Conservation (phyloP, 2,329 filamentous ascomycete genomes). For the Grosmannia penicillata region DNA sequence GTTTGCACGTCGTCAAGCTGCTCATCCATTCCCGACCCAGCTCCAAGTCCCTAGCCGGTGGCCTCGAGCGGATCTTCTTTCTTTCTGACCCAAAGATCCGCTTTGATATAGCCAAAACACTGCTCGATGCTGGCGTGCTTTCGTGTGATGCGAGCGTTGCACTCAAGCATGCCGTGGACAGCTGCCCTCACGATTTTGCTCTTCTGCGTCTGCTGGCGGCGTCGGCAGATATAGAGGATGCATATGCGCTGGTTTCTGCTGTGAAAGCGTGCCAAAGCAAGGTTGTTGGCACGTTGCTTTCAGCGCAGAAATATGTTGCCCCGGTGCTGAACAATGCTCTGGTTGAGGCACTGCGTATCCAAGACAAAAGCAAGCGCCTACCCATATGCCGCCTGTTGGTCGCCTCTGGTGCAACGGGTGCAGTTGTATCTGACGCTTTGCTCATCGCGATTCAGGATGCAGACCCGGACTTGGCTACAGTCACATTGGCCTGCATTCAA, state of each 20-base stretch:
- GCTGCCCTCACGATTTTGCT: conserved; percentile 31
- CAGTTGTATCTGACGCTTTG: conserved; percentile 32
- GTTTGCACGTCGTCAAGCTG: conserved; percentile 30
- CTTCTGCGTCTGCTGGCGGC: conserved; percentile 29
- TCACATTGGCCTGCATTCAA: conserved; percentile 33
- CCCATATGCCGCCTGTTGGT: conserved; percentile 30
- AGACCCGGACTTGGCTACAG: conserved; percentile 36
- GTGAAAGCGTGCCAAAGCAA: conserved; percentile 29
- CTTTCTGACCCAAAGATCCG: conserved; percentile 36
- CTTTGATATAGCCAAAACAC: conserved; percentile 31
- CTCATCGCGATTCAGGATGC: conserved; percentile 36
- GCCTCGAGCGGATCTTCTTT: conserved; percentile 36
- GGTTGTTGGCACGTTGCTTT: conserved; percentile 31
- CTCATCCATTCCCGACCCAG: conserved; percentile 27
- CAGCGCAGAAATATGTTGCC: conserved; percentile 19
- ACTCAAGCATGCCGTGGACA: conserved; percentile 32
- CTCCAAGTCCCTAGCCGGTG: conserved; percentile 28
- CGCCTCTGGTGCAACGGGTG: conserved; percentile 27
- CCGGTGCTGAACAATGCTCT: conserved; percentile 27
- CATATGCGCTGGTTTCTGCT: conserved; percentile 30
- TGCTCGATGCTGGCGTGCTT: conserved; percentile 34
- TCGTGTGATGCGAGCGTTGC: conserved; percentile 34
- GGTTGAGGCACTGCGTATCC: conserved; percentile 25
- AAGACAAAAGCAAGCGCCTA: conserved; percentile 24
- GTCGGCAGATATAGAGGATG: conserved; percentile 34